phyloP scores from a whole-genome alignment of 148 eudicot genomes.

The Tetragonia tetragonoides region DNA sequence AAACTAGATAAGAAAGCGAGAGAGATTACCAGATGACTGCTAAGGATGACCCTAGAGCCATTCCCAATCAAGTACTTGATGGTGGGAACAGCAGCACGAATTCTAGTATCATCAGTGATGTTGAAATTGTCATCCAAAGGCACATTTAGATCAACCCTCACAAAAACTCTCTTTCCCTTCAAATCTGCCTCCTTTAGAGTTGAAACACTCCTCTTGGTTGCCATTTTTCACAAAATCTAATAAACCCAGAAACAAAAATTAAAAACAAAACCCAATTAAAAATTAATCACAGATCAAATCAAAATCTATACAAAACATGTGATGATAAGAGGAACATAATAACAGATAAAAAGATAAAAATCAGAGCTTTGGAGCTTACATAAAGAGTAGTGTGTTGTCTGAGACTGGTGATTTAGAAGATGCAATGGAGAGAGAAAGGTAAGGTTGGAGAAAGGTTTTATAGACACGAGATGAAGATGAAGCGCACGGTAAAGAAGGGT shows the following conservation, averaged over 20 bases:
- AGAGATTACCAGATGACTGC: slow-evolving; percentile 36
- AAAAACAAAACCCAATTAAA: too few relatives aligned
- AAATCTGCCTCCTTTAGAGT: slow-evolving; percentile 59
- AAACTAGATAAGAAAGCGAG: background rate
- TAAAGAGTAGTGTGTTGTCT: background rate
- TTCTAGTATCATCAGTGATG: slow-evolving; percentile 82
- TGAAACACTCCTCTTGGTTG: slow-evolving; percentile 78
- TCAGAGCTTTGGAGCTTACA: background rate
- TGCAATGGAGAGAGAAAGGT: too few relatives aligned
- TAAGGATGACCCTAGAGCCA: slow-evolving; percentile 76
- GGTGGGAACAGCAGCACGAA: slow-evolving; percentile 80
- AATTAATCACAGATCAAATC: background rate
- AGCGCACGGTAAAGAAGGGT: too few relatives aligned
- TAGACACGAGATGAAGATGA: too few relatives aligned
- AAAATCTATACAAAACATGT: background rate
- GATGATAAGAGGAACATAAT: background rate
- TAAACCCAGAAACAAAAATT: background rate
- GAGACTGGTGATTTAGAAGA: too few relatives aligned
- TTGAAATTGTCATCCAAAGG: slow-evolving; percentile 65
- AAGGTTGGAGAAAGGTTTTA: too few relatives aligned
- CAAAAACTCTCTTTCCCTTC: slow-evolving; percentile 81
- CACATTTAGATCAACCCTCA: slow-evolving; percentile 74
- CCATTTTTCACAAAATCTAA: slow-evolving; percentile 38
- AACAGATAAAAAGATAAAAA: background rate
- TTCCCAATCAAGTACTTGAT: slow-evolving; percentile 56